Percentiles rank a stretch among this genome's conserved stretches.
phyloP scores from a whole-genome alignment of 225 moss, liverwort and hornwort species.

The Bryum argenteum region DNA sequence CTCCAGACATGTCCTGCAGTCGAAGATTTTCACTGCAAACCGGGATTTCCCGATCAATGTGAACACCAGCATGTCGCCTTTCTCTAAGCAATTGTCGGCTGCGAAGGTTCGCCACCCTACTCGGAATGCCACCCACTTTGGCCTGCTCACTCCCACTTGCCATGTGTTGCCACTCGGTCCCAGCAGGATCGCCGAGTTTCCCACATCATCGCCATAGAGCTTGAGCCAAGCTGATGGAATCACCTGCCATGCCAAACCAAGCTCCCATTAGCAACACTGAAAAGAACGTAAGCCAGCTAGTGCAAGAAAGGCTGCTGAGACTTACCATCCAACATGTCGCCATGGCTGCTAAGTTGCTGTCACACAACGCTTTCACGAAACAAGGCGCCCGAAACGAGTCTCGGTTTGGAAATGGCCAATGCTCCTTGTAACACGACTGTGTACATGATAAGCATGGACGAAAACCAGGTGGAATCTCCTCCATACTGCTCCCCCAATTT shows the following conservation, averaged over 20 bases:
- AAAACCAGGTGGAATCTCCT: conserved; percentile 36
- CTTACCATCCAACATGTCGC: conserved; percentile 58
- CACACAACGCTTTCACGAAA: conserved; percentile 48
- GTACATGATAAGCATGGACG: conserved; percentile 40
- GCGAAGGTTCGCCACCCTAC: conserved; percentile 59
- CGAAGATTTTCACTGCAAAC: conserved; percentile 48
- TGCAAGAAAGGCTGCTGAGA: not conserved
- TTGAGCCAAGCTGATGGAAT: conserved; percentile 59
- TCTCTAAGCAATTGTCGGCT: conserved; percentile 53
- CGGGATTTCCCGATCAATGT: conserved; percentile 47
- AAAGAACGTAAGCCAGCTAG: not conserved
- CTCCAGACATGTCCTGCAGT: conserved; percentile 45
- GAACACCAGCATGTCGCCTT: conserved; percentile 51
- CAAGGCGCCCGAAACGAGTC: conserved; percentile 40
- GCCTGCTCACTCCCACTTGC: conserved; percentile 55
- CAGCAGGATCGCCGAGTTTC: conserved; percentile 43
- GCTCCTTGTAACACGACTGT: conserved; percentile 44
- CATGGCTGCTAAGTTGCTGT: conserved; percentile 56
- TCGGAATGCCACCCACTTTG: conserved; percentile 58
- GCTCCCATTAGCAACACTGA: too few species aligned
- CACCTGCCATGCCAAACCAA: conserved; percentile 20
- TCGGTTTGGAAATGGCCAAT: conserved; percentile 31
- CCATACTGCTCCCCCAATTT: conserved; percentile 32
- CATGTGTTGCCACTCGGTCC: conserved; percentile 53
- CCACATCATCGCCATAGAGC: conserved; percentile 46